These are phyloP conservation scores for Botrytis hyacinthi DNA, from an alignment of 2,329 filamentous ascomycete genomes.

Conservation along the genomic window DNA sequence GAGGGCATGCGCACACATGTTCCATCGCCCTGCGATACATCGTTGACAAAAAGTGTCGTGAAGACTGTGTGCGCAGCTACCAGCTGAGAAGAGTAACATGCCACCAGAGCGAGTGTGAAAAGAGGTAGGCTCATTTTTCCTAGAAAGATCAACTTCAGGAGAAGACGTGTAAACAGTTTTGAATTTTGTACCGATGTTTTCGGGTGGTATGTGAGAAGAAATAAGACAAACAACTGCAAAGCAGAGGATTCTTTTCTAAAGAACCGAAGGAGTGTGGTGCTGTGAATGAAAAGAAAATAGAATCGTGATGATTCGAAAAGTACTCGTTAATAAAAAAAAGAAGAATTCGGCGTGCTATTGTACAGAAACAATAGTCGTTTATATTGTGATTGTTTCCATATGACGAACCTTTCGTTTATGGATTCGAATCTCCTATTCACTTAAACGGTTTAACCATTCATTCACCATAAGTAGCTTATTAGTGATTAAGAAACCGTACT, in stretches of 20 bases:
- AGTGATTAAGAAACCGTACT: background rate
- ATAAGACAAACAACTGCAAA: background rate
- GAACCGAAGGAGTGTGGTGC: conserved; percentile 11
- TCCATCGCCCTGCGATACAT: conserved; percentile 64
- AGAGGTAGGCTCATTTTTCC: conserved; percentile 14
- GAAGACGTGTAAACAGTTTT: background rate
- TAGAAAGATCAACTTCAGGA: conserved; percentile 8
- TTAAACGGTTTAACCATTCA: background rate
- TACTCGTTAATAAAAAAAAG: background rate
- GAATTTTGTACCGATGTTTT: background rate
- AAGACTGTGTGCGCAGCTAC: conserved; percentile 60
- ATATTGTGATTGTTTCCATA: conserved; percentile 8
- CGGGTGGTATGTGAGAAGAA: background rate
- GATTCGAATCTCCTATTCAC: conserved; percentile 14
- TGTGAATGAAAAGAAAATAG: conserved; percentile 1
- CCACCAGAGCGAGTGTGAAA: conserved; percentile 25
- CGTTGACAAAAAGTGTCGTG: conserved; percentile 62
- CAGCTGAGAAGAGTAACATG: conserved; percentile 20
- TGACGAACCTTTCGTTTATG: background rate
- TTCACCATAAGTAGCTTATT: background rate
- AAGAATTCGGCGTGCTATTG: background rate
- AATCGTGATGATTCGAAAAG: conserved; percentile 15
- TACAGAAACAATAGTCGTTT: background rate
- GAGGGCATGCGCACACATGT: conserved; percentile 68
- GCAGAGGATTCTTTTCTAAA: background rate